Base-by-base conservation (phyloP, 139 green algal genomes). In the Trebouxia sp. region DNA sequence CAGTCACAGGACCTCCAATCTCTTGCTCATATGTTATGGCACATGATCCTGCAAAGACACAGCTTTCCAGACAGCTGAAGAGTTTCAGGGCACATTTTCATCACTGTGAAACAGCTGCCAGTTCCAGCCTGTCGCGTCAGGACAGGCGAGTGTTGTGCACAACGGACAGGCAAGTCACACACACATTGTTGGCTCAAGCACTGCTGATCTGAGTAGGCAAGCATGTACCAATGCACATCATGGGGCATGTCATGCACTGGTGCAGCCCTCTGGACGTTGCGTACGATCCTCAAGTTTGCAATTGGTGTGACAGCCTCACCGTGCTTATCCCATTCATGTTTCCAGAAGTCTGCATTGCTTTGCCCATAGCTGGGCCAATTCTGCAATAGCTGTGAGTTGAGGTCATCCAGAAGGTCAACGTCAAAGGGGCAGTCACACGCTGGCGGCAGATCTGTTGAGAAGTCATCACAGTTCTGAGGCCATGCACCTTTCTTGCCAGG, bases 261-360 rank as follows among this genome's bases (percentile, higher is more conserved):
- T n/a, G n/a, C n/a, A n/a, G n/a, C n/a, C n/a, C n/a, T n/a, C n/a
- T n/a, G n/a, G n/a, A n/a, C n/a, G n/a, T n/a, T n/a, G n/a, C n/a
- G n/a, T n/a, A n/a, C n/a, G n/a, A n/a, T n/a, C 4, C 47, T 53
- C 47, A 53, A 26, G 47, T 11, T 14, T n/a, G n/a, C n/a, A n/a
- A n/a, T n/a, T n/a, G n/a, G 17, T 8, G 20, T 24, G 26, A 41
- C 12, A 39, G n/a, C n/a, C 62, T 15, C 28, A 45, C 62, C 62
- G 26, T 72, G 62, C 35, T 72, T 72, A n/a, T 72, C 62, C 62
- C 62, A 72, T 42, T 72, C 62, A 5, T 72, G 62, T 37, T 72
- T 72, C 62, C 62, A 72, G 35, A 72, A 72, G 35, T 30, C 32
- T 26, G 62, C 35, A 43, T 72, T 72, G 15, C 14, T 24, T 72